These are phyloP conservation scores for Trichophyton schoenleinii DNA, from an alignment of 2,329 filamentous ascomycete species.

Conservation along the genomic window DNA sequence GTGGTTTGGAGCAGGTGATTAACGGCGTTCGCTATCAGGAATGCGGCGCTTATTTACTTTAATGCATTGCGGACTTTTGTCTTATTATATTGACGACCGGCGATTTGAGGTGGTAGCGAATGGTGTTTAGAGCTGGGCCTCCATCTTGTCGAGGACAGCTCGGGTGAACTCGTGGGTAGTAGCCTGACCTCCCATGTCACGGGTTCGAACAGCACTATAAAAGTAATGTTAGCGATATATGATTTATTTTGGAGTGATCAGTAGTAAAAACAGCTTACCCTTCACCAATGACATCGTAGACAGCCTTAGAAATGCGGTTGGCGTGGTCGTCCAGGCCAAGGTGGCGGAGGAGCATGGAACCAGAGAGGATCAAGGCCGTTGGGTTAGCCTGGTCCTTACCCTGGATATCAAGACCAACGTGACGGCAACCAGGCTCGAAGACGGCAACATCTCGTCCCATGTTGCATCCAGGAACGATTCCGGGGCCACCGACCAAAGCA, in stretches of 20 bases:
- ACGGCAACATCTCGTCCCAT: conserved; percentile 98
- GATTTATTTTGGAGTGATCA: neutral
- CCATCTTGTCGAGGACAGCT: conserved; percentile 92
- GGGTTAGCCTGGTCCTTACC: conserved; percentile 99
- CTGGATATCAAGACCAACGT: conserved; percentile 98
- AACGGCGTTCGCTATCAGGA: neutral
- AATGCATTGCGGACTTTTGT: neutral
- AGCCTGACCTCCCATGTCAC: conserved; percentile 85
- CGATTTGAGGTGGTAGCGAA: neutral
- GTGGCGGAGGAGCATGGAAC: conserved; percentile 94
- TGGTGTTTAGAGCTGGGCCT: conserved; percentile 48
- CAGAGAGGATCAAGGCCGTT: conserved; percentile 85
- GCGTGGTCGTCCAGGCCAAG: conserved; percentile 95
- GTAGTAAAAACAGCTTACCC: conserved; percentile 48
- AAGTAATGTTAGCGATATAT: neutral
- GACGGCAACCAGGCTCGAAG: conserved; percentile 97
- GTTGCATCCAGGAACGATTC: conserved; percentile 96
- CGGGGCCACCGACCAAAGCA: conserved; percentile 89
- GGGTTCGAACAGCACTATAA: conserved; percentile 51
- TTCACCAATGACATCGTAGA: conserved; percentile 72
- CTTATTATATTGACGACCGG: conserved; percentile 1
- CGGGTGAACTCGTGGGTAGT: conserved; percentile 92
- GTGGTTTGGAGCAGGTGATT: neutral
- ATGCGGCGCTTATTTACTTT: neutral
- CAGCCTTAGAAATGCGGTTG: conserved; percentile 83